Evolutionary conservation across 345 rosid genomes (phyloP).

Genomic region (Arabis alpina): DNA sequence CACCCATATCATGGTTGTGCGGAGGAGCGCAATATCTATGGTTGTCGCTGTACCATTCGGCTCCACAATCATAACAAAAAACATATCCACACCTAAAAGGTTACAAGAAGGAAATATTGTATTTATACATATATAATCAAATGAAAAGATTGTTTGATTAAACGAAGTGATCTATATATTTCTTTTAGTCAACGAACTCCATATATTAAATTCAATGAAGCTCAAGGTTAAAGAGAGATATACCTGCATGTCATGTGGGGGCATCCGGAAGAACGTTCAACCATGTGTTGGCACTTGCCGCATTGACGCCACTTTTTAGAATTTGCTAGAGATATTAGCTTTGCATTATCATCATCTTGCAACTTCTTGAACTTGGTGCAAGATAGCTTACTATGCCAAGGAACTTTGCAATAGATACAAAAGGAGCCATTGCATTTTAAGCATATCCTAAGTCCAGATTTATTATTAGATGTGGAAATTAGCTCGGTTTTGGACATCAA

Average conservation of each 20-base stretch:
- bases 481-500: constrained; percentile 64
- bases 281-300: constrained; percentile 48
- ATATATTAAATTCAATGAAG: too few species aligned
- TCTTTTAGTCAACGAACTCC: too few species aligned
- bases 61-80: constrained; percentile 59
- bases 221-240: background rate
- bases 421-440: constrained; percentile 52
- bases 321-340: constrained; percentile 45
- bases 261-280: constrained; percentile 53
- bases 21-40: background rate
- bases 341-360: constrained; percentile 35
- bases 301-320: constrained; percentile 52
- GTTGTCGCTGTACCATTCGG: constrained; percentile 33
- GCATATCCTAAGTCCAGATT: constrained; percentile 55
- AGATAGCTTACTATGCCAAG: constrained; percentile 62
- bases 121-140: too few species aligned
- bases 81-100: constrained; percentile 46
- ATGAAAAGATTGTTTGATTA: too few species aligned
- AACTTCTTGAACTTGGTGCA: constrained; percentile 48
- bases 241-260: constrained; percentile 57
- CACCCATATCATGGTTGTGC: background rate
- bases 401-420: constrained; percentile 73
- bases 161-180: too few species aligned
- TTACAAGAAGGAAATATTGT: background rate
- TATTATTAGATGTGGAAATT: constrained; percentile 24